Conservation (phyloP, 768 basidiomycete species). For the Russula griseocarnosa region DNA sequence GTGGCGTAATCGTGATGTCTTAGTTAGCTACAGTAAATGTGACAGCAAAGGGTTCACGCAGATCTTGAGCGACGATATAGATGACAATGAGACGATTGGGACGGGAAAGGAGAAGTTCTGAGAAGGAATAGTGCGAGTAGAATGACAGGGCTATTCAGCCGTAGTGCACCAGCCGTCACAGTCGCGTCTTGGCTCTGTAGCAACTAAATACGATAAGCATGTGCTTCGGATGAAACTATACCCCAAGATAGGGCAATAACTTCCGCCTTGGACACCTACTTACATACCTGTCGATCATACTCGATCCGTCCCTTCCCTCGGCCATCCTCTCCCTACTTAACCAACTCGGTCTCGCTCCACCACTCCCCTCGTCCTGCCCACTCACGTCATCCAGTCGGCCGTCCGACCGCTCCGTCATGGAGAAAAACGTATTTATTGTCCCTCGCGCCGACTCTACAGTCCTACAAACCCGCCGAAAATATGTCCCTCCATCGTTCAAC, state of each 20-base stretch:
- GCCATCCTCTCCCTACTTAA: constrained; percentile 2
- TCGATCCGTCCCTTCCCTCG: constrained; percentile 16
- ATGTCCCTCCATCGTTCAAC: constrained; percentile 54
- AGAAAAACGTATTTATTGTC: constrained; percentile 9
- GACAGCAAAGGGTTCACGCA: constrained; percentile 1
- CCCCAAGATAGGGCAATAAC: background rate
- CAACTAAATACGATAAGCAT: background rate
- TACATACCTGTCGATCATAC: constrained; percentile 18
- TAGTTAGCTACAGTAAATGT: background rate
- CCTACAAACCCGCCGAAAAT: constrained; percentile 41
- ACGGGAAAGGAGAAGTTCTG: constrained; percentile 6
- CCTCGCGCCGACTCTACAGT: constrained; percentile 11
- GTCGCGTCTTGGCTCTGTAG: background rate
- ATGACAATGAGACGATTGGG: background rate
- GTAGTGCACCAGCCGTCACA: background rate
- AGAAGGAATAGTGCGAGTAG: constrained; percentile 4
- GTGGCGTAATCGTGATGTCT: background rate
- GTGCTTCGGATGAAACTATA: background rate
- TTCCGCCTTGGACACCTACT: background rate
- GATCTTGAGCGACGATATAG: constrained; percentile 12
- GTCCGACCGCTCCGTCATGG: background rate
- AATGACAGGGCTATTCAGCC: background rate
- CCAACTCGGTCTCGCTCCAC: background rate
- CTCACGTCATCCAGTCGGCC: background rate
- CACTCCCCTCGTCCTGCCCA: background rate